These are phyloP conservation scores for Ophiostoma sp. DNA, from an alignment of 2,329 filamentous ascomycete species.

Conservation along the genomic window DNA sequence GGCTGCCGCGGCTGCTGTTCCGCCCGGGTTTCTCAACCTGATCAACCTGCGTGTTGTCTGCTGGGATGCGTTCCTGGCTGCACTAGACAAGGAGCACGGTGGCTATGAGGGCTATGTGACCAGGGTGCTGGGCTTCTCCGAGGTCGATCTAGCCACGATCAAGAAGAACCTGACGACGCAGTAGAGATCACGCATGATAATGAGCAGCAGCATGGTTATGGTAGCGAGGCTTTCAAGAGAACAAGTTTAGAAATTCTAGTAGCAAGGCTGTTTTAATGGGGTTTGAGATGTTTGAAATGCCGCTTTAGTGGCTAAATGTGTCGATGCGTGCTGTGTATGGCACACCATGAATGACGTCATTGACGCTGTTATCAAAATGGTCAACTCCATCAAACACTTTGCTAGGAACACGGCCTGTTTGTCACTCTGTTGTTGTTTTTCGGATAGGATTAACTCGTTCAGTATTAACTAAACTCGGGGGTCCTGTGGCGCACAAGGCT, in stretches of 20 bases:
- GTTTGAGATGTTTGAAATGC: too few relatives aligned
- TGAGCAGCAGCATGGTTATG: not conserved
- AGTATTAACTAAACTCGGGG: too few relatives aligned
- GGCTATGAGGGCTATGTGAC: conserved; percentile 48
- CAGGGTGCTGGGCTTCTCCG: conserved; percentile 42
- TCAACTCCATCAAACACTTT: too few relatives aligned
- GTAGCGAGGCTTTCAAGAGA: not conserved
- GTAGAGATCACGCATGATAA: not conserved
- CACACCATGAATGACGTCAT: too few relatives aligned
- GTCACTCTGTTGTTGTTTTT: too few relatives aligned
- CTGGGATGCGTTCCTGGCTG: conserved; percentile 45
- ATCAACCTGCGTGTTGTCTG: conserved; percentile 40
- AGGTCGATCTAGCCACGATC: conserved; percentile 43
- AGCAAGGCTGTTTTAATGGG: too few relatives aligned
- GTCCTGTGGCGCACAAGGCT: not conserved
- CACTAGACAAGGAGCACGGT: conserved; percentile 40
- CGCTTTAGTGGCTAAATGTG: too few relatives aligned
- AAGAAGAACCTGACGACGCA: conserved; percentile 40
- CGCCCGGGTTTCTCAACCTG: conserved; percentile 48
- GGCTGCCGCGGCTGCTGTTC: conserved; percentile 26
- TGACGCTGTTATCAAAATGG: too few relatives aligned
- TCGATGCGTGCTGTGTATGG: too few relatives aligned
- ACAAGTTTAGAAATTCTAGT: too few relatives aligned
- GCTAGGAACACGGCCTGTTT: too few relatives aligned
- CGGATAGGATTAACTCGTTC: too few relatives aligned